Evolutionary conservation across 176 grass and related monocot genomes (phyloP).

Genomic region (Leersia perrieri): DNA sequence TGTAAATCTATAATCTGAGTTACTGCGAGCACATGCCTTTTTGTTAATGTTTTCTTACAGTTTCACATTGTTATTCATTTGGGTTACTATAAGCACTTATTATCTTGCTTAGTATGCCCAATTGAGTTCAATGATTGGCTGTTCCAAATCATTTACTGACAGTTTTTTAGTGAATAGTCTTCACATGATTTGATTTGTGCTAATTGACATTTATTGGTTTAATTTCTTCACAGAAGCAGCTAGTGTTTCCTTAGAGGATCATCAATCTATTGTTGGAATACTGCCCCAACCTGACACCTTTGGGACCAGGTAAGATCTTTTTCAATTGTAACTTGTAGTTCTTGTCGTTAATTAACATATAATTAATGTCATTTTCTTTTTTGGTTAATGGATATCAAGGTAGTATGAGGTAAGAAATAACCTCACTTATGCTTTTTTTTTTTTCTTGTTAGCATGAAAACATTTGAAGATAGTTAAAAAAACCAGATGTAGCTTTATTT

Average conservation of each 20-base stretch:
- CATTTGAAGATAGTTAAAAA: slow-evolving; percentile 9
- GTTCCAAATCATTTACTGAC: neutral
- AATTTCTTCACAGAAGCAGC: slow-evolving; percentile 55
- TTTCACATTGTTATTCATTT: slow-evolving; percentile 8
- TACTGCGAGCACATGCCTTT: neutral
- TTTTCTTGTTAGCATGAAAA: neutral
- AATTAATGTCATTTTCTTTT: neutral
- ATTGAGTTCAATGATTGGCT: neutral
- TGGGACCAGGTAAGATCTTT: slow-evolving; percentile 62
- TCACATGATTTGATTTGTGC: slow-evolving; percentile 7
- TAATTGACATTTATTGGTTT: slow-evolving; percentile 4
- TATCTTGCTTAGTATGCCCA: neutral
- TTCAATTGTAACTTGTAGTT: slow-evolving; percentile 13
- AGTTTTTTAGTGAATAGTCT: neutral
- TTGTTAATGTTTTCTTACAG: neutral
- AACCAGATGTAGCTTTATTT: slow-evolving; percentile 22
- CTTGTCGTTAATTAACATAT: neutral
- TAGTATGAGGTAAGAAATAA: slow-evolving; percentile 16
- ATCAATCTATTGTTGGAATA: slow-evolving; percentile 91
- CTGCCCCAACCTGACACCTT: slow-evolving; percentile 67
- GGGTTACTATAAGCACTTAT: slow-evolving; percentile 1
- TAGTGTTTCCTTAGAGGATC: slow-evolving; percentile 53
- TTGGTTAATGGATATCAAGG: neutral
- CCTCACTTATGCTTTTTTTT: slow-evolving; percentile 22
- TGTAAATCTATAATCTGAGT: slow-evolving; percentile 18